Conservation (phyloP, 1,284 basidiomycete species). For the Ceratobasidium sp. region DNA sequence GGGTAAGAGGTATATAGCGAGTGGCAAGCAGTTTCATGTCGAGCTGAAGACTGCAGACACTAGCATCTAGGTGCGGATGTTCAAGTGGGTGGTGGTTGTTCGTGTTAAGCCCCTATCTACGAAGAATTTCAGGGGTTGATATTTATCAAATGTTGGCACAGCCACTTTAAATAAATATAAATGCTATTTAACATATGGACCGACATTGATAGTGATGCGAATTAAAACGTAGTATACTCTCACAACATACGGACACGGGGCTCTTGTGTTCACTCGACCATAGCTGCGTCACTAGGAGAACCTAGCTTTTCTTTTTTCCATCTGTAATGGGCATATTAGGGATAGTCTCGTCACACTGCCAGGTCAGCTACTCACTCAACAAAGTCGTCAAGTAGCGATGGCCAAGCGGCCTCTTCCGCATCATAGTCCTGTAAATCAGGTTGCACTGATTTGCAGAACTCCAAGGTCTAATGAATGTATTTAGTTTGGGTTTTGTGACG, state of each 20-base stretch:
- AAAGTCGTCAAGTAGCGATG: slow-evolving; percentile 81
- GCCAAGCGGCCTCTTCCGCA: slow-evolving; percentile 85
- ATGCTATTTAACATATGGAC: slow-evolving; percentile 13
- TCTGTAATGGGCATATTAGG: not conserved
- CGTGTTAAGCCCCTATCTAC: slow-evolving; percentile 11
- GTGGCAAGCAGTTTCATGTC: slow-evolving; percentile 12
- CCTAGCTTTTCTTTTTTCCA: slow-evolving; percentile 33
- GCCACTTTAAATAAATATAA: slow-evolving; percentile 32
- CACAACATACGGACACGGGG: not conserved
- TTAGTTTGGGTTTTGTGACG: slow-evolving; percentile 19
- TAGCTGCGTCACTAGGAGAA: not conserved
- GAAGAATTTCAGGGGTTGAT: not conserved
- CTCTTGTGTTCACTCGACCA: slow-evolving; percentile 17
- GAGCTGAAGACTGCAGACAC: not conserved
- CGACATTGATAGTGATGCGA: not conserved
- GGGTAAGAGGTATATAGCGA: slow-evolving; percentile 9
- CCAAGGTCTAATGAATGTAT: slow-evolving; percentile 66
- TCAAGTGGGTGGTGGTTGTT: slow-evolving; percentile 36
- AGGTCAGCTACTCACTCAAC: slow-evolving; percentile 58
- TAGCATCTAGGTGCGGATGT: not conserved
- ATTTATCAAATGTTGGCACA: slow-evolving; percentile 1
- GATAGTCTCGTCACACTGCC: not conserved
- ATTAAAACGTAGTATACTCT: slow-evolving; percentile 7
- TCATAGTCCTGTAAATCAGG: slow-evolving; percentile 73
- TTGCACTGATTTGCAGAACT: slow-evolving; percentile 78